Percentiles rank a stretch among this genome's conserved stretches.
Evolutionary conservation across 1,139 yeast species (phyloP).

Genomic region (Hemisphaericaspora lyxosophila): DNA sequence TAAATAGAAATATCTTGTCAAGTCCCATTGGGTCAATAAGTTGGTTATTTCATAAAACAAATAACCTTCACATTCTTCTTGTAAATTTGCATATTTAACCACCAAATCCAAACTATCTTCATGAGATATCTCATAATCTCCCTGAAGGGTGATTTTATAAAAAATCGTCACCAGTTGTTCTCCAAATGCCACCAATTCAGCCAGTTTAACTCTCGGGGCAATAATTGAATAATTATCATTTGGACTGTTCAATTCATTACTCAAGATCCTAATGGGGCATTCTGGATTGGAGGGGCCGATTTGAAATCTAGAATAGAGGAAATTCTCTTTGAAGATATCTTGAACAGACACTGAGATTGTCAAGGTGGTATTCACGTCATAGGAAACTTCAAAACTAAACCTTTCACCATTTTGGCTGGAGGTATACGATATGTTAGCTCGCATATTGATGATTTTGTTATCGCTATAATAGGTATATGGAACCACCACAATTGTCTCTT

Average conservation of each 20-base stretch:
- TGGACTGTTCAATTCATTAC: slow-evolving; percentile 41
- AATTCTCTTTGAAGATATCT: slow-evolving; percentile 60
- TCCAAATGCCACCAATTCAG: slow-evolving; percentile 51
- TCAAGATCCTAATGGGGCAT: slow-evolving; percentile 54
- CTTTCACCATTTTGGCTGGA: slow-evolving; percentile 18
- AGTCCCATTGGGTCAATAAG: slow-evolving; percentile 11
- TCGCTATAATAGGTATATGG: slow-evolving; percentile 30
- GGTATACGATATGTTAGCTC: slow-evolving; percentile 32
- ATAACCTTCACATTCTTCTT: slow-evolving; percentile 37
- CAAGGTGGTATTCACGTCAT: slow-evolving; percentile 50
- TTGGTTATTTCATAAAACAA: slow-evolving; percentile 6
- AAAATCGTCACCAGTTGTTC: slow-evolving; percentile 71
- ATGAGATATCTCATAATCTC: slow-evolving; percentile 18
- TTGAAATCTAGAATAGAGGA: slow-evolving; percentile 65
- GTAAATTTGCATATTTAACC: slow-evolving; percentile 46
- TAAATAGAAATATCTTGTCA: slow-evolving; percentile 26
- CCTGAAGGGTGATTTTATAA: slow-evolving; percentile 44
- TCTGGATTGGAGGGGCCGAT: slow-evolving; percentile 56
- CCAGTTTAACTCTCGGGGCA: slow-evolving; percentile 21
- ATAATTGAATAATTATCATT: slow-evolving; percentile 38
- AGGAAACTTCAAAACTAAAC: slow-evolving; percentile 25
- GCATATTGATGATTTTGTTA: slow-evolving; percentile 25
- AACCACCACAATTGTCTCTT: slow-evolving; percentile 15
- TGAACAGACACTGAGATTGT: slow-evolving; percentile 71
- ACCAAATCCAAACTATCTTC: slow-evolving; percentile 42